Base-by-base conservation (phyloP, 164 flowering plant genomes). In the Amborella trichopoda region DNA sequence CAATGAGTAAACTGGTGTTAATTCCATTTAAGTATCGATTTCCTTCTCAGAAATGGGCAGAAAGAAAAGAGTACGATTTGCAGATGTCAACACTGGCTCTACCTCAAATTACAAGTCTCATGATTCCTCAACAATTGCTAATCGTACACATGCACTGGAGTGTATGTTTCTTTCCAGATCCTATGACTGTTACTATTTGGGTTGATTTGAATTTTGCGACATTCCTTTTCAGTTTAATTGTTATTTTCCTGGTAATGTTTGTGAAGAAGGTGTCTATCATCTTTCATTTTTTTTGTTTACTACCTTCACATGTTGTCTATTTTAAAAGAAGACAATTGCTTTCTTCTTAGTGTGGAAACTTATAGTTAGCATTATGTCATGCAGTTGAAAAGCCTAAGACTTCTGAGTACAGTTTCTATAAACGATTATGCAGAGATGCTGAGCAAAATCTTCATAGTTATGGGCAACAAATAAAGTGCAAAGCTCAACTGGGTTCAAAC, bases 351-450 rank as follows among this genome's bases (percentile, higher is more conserved):
- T 22, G 26, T 46, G 19, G 34, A 17, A 18, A 43, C 18, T 38
- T 24, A 23, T 45, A 28, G 43, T 47, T 37, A 47, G 10, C 33
- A 47, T 55, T 26, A 43, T 47, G 21, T 28, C 20, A 44, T 57
- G 75, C 69, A 74, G 83, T 25, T 40, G 66, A 53, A 54, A 71
- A 42, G 6, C 69, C 94, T 2, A 84, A 84, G 59, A 84, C 95
- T 26, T 77, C 90, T 0, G 95, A 84, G 59, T 84, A 50, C 56
- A 78, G 77, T 3, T 79, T 67, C 56, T 84, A 75, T 58, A 79
- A 68, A 61, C 77, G 63, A 44, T 49, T 81, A 23, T 77, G 67
- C 65, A 55, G 52, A 54, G 60, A 62, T 49, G 59, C 63, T 4
- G 61, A 60, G 36, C 53, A 17, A 1, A 40, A n/a, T 36, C 32